phyloP scores from a whole-genome alignment of 2,329 filamentous ascomycete species.

The Colletotrichum filicis region DNA sequence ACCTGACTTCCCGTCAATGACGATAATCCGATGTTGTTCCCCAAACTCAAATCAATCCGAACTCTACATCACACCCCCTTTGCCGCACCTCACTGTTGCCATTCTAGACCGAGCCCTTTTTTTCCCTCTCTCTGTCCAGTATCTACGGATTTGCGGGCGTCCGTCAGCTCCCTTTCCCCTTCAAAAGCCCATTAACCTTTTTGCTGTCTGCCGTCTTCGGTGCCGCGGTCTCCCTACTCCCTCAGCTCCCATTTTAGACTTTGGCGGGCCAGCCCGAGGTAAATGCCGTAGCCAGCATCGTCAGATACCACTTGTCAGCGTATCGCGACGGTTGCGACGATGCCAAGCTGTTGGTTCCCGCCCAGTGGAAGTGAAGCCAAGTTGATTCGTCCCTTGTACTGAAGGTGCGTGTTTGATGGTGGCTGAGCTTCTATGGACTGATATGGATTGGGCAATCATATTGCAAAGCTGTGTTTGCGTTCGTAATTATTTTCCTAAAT shows the following conservation, averaged over 20 bases:
- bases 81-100: not conserved
- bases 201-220: not conserved
- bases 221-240: not conserved
- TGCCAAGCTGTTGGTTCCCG: slow-evolving; percentile 16
- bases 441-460: not conserved
- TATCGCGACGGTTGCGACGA: not conserved
- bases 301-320: not conserved
- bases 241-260: slow-evolving; percentile 22
- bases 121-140: not conserved
- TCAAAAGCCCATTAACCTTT: not conserved
- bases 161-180: not conserved
- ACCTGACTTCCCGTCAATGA: slow-evolving; percentile 27
- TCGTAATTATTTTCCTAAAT: not conserved
- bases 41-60: slow-evolving; percentile 31
- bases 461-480: not conserved
- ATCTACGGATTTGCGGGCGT: not conserved
- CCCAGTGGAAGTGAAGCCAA: not conserved
- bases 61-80: slow-evolving; percentile 7
- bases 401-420: not conserved
- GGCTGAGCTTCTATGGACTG: not conserved
- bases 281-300: not conserved
- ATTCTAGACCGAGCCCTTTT: slow-evolving; percentile 10
- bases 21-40: slow-evolving; percentile 23
- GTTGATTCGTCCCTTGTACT: not conserved
- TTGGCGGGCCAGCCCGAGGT: slow-evolving; percentile 20